A percentile compares a stretch with the other conserved stretches of the same genome.
Conservation (phyloP, 2,329 filamentous ascomycete genomes). For the Plenodomus lindquistii region DNA sequence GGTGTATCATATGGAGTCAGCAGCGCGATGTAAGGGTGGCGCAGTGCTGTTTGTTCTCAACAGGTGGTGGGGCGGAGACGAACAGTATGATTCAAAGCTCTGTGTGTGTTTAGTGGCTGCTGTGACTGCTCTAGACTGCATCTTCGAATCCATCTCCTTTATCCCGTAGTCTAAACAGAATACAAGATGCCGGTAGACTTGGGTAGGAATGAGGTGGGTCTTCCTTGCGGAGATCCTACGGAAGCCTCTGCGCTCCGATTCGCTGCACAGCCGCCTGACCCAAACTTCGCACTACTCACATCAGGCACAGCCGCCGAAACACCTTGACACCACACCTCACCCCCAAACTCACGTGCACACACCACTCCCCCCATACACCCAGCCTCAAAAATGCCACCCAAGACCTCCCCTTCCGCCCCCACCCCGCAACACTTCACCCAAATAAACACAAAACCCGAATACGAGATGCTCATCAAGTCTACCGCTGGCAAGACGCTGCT, state of each 20-base stretch:
- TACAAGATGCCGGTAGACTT: background rate
- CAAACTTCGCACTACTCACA: no score
- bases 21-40: background rate
- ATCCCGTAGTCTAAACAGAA: no score
- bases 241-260: background rate
- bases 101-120: no score
- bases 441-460: slow-evolving; percentile 20
- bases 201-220: background rate
- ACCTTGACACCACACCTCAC: no score
- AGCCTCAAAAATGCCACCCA: background rate
- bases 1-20: no score
- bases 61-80: no score
- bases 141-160: no score
- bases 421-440: slow-evolving; percentile 16
- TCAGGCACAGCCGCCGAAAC: no score
- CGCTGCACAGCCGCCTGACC: background rate
- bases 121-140: no score
- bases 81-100: no score
- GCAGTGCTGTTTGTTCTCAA: no score
- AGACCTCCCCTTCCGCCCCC: background rate
- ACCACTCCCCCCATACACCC: background rate
- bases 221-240: background rate
- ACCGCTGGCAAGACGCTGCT: slow-evolving; percentile 24
- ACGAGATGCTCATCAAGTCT: slow-evolving; percentile 16
- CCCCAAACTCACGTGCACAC: background rate